Percentiles rank a stretch among this genome's conserved stretches.
These are phyloP conservation scores for Trifolium subterraneum DNA, from an alignment of 306 rosid genomes.

Conservation along the genomic window DNA sequence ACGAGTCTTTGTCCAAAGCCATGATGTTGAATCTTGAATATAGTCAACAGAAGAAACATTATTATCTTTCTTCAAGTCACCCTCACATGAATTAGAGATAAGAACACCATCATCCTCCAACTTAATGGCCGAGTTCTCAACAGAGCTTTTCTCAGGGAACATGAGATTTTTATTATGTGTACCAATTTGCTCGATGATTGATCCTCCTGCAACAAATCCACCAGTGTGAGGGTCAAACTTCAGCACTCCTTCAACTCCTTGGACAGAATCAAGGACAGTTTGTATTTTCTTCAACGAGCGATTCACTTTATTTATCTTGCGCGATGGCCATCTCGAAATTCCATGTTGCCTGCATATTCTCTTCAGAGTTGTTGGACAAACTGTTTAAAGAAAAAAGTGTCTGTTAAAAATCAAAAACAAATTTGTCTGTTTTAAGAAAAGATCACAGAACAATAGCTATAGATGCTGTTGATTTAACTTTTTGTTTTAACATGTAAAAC, in stretches of 20 bases:
- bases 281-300: slow-evolving; percentile 86
- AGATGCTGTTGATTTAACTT: no score
- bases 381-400: slow-evolving; percentile 50
- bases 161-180: slow-evolving; percentile 44
- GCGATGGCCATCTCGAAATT: slow-evolving; percentile 98
- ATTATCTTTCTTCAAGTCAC: slow-evolving; percentile 45
- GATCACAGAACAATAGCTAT: neutral
- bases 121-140: slow-evolving; percentile 48
- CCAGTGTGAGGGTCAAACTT: slow-evolving; percentile 85
- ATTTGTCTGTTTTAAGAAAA: slow-evolving; percentile 2
- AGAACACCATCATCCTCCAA: slow-evolving; percentile 55
- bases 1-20: slow-evolving; percentile 39
- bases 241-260: slow-evolving; percentile 87
- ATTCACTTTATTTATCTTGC: slow-evolving; percentile 92
- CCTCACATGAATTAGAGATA: slow-evolving; percentile 40
- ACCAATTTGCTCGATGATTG: slow-evolving; percentile 60
- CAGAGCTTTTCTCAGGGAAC: slow-evolving; percentile 55
- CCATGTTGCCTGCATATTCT: slow-evolving; percentile 99
- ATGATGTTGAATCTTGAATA: slow-evolving; percentile 52
- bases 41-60: slow-evolving; percentile 42
- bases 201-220: slow-evolving; percentile 70
- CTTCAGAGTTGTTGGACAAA: slow-evolving; percentile 96
- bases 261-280: slow-evolving; percentile 87
- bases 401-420: slow-evolving; percentile 5
- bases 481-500: no score